phyloP scores from a whole-genome alignment of 2,329 filamentous ascomycete genomes.

The Ceratocystis cacaofunesta region DNA sequence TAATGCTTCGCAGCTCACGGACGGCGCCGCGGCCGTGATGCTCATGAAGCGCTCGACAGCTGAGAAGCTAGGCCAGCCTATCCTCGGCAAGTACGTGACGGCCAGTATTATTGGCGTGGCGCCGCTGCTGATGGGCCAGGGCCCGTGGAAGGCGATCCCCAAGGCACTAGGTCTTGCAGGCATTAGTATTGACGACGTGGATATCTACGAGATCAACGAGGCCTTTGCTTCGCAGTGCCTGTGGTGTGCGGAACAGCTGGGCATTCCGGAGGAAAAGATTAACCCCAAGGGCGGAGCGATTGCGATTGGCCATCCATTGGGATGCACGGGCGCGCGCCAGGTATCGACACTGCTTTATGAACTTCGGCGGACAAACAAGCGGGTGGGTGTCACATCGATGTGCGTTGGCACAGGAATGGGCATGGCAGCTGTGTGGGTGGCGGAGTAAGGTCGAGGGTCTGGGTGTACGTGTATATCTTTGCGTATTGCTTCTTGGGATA shows the following conservation, averaged over 20 bases:
- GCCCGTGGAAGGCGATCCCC: constrained; percentile 91
- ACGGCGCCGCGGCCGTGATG: constrained; percentile 87
- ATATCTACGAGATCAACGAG: constrained; percentile 99
- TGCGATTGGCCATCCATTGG: constrained; percentile 87
- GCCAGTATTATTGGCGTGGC: constrained; percentile 77
- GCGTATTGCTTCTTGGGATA: not conserved
- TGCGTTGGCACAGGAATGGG: constrained; percentile 96
- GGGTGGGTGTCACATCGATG: constrained; percentile 88
- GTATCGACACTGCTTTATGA: constrained; percentile 86
- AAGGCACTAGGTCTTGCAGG: constrained; percentile 79
- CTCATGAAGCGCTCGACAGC: constrained; percentile 91
- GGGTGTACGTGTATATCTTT: not conserved
- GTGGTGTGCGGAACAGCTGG: constrained; percentile 82
- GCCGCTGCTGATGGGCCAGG: constrained; percentile 89
- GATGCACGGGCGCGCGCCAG: constrained; percentile 86
- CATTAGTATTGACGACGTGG: constrained; percentile 75
- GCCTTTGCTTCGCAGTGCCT: constrained; percentile 91
- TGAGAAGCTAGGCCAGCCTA: constrained; percentile 70
- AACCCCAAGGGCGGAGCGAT: constrained; percentile 97
- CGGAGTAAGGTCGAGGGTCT: constrained; percentile 45
- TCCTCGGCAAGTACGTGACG: constrained; percentile 83
- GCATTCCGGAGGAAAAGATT: constrained; percentile 69
- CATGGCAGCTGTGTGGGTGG: constrained; percentile 93
- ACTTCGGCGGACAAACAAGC: constrained; percentile 67
- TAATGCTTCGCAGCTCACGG: constrained; percentile 88